Base-by-base conservation (phyloP, 169 alveolate genomes). In the Eimeria sp. region DNA sequence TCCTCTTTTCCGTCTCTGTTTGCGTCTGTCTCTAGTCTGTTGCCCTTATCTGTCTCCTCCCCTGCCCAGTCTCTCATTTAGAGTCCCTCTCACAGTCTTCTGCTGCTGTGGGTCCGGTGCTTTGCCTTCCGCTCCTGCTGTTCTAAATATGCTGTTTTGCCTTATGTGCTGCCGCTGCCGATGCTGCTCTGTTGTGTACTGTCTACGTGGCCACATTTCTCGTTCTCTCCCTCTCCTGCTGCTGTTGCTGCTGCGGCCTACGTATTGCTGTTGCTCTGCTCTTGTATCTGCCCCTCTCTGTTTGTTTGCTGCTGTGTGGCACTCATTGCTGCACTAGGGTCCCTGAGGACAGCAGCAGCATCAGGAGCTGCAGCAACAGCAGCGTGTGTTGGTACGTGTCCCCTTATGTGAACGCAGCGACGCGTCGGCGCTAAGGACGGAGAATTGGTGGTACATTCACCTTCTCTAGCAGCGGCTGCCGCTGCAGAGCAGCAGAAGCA, bases 281-380 rank as follows among this genome's bases (percentile, higher is more conserved):
- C 9, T 40, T 70, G 10, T 20, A 7, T 27, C 10, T 25, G 61
- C 61, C 16, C 6, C 61, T 54, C 4, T 54, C 61, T 14, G 10
- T 54, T 54, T 54, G 61, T 20, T 27, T 25, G 10, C 20, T 6
- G n/a, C 80, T 70, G 18, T 25, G 70, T 18, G 13, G 5, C 20
- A 0, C 47, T 25, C 43, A 27, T 27, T 25, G 43, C 80, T 70
- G 80, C 80, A 16, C 16, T 70, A 6, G 43, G 16, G 22, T 20
- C 30, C n/a, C 49, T 43, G 20, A 34, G 6, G 0, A 43, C n/a
- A 22, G 63, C 88, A 43, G 88, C 88, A 78, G 88, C 67, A 43
- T 6, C 61, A 25, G 88, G 9, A 76, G 88, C 88, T 11, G 88
- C 88, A 76, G 61, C 88, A 76, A 22, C 65, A 76, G 90, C 90